Percentiles rank a stretch among this genome's conserved stretches.
Evolutionary conservation across 176 grass and related monocot genomes (phyloP).

Genomic region (Rhipidocladum racemiflorum): DNA sequence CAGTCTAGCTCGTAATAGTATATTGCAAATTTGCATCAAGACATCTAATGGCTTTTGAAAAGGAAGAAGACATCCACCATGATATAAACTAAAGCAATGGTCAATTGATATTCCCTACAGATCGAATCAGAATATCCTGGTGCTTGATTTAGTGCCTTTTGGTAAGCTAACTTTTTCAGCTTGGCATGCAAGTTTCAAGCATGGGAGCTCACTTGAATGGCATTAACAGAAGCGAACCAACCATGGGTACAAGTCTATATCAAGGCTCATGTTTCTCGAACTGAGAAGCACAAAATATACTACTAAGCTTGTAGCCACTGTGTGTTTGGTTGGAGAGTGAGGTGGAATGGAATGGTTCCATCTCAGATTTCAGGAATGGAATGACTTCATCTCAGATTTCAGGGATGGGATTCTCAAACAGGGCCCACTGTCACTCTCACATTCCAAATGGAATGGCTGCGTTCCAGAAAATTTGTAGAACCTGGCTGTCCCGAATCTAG

Average conservation of each 20-base stretch:
- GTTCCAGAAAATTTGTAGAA: too few species aligned
- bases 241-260: not conserved
- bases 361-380: too few species aligned
- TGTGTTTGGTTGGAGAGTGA: too few species aligned
- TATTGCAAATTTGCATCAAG: not conserved
- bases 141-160: conserved; percentile 26
- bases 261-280: not conserved
- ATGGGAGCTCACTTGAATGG: not conserved
- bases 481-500: too few species aligned
- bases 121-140: conserved; percentile 21
- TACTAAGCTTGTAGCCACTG: not conserved
- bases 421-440: too few species aligned
- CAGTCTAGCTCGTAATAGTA: not conserved
- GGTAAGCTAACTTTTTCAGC: not conserved
- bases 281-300: not conserved
- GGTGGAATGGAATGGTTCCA: too few species aligned
- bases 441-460: too few species aligned
- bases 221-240: not conserved
- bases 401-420: too few species aligned
- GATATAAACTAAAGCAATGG: not conserved
- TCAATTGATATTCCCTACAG: not conserved
- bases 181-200: not conserved
- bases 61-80: not conserved
- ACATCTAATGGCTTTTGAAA: not conserved
- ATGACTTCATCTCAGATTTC: too few species aligned